Evolutionary conservation across 2,329 filamentous ascomycete species (phyloP).

Genomic region (Fusarium sp.): DNA sequence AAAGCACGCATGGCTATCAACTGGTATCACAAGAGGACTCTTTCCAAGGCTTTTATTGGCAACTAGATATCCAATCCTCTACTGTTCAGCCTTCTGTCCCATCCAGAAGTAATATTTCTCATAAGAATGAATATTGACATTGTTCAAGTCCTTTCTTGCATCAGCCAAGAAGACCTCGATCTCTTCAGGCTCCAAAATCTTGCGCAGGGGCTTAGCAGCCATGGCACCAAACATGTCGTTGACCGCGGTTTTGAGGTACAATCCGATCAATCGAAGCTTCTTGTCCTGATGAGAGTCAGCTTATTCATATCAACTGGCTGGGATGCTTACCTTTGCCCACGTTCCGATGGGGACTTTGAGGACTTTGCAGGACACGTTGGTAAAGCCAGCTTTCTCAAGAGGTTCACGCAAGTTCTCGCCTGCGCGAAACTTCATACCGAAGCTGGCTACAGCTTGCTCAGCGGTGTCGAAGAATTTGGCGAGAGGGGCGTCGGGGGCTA

Average conservation of each 20-base stretch:
- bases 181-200: constrained; percentile 25
- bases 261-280: constrained; percentile 29
- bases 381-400: constrained; percentile 30
- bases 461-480: constrained; percentile 41
- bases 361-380: constrained; percentile 30
- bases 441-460: constrained; percentile 37
- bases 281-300: constrained; percentile 23
- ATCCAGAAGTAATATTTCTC: constrained; percentile 44
- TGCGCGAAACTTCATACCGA: constrained; percentile 49
- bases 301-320: fast-evolving
- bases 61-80: fast-evolving
- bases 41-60: background rate
- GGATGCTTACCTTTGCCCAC: constrained; percentile 24
- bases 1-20: no score
- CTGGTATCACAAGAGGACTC: fast-evolving
- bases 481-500: constrained; percentile 47
- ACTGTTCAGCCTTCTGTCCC: constrained; percentile 26
- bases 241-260: constrained; percentile 32
- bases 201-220: constrained; percentile 36
- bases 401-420: constrained; percentile 25
- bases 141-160: constrained; percentile 29
- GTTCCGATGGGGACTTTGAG: constrained; percentile 39
- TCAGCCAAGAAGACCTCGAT: constrained; percentile 32
- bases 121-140: constrained; percentile 30
- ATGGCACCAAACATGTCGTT: constrained; percentile 41